A percentile compares a stretch with the other conserved stretches of the same genome.
These are phyloP conservation scores for Chlamydomonas incerta DNA, from an alignment of 139 green algal species.

Conservation along the genomic window DNA sequence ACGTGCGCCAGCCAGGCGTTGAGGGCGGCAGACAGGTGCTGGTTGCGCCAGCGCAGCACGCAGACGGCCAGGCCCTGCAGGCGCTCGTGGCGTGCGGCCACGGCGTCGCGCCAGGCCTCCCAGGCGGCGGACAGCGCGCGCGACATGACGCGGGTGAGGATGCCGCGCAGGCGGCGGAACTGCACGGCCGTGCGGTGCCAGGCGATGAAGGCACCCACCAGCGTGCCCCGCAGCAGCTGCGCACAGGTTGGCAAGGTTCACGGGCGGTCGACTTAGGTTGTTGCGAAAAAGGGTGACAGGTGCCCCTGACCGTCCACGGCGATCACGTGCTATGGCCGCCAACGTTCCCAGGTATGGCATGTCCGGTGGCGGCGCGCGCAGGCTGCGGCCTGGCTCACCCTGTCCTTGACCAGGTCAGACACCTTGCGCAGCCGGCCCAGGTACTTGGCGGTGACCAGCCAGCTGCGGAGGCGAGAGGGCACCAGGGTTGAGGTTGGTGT, in stretches of 20 bases:
- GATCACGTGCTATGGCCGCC: no score
- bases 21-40: background rate
- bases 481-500: no score
- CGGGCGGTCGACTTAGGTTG: no score
- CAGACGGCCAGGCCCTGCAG: background rate
- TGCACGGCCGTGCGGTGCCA: background rate
- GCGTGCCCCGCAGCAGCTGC: background rate
- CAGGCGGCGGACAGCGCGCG: conserved; percentile 7
- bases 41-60: background rate
- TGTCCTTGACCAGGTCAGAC: background rate
- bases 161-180: background rate
- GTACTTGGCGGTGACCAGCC: background rate
- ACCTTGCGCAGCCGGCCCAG: background rate
- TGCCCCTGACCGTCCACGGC: no score
- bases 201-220: background rate
- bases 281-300: no score
- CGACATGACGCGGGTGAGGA: conserved; percentile 15
- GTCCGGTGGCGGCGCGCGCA: no score
- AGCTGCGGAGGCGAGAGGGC: background rate
- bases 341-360: no score
- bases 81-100: background rate
- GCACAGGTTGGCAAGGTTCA: no score
- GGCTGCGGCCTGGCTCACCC: no score
- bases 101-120: conserved; percentile 1
- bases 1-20: background rate